phyloP scores from a whole-genome alignment of 2,329 filamentous ascomycete genomes.

The Aspergillus tamarii region DNA sequence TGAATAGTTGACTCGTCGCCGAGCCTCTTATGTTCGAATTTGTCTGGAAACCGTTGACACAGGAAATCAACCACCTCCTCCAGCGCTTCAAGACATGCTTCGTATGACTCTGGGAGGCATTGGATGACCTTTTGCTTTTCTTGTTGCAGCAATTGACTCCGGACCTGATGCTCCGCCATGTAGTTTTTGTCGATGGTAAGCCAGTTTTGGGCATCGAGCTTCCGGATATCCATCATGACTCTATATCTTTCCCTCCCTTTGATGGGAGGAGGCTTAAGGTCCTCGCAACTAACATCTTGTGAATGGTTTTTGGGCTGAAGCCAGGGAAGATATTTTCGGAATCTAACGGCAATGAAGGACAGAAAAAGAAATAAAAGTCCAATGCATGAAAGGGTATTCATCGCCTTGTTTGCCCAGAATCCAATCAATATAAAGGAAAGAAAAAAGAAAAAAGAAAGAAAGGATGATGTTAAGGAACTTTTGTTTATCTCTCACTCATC shows the following conservation, averaged over 20 bases:
- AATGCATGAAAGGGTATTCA: constrained; percentile 37
- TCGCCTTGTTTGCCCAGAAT: constrained; percentile 28
- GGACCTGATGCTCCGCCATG: constrained; percentile 47
- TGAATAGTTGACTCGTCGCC: constrained; percentile 36
- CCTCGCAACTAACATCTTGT: constrained; percentile 23
- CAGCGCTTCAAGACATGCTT: constrained; percentile 53
- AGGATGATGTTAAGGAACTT: constrained; percentile 17
- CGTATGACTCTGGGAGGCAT: constrained; percentile 47
- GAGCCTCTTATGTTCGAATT: constrained; percentile 41
- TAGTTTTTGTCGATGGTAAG: constrained; percentile 53
- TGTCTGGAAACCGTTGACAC: constrained; percentile 45
- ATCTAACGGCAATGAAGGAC: constrained; percentile 31
- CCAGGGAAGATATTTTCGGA: constrained; percentile 23
- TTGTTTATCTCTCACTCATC: constrained; percentile 17
- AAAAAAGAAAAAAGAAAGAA: constrained; percentile 11
- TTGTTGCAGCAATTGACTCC: constrained; percentile 44
- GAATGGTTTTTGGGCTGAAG: constrained; percentile 13
- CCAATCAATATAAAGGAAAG: constrained; percentile 11
- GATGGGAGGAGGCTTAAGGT: constrained; percentile 42
- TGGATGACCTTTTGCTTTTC: constrained; percentile 49
- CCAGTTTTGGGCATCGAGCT: constrained; percentile 52
- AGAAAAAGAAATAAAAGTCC: constrained; percentile 34
- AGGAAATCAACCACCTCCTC: constrained; percentile 51
- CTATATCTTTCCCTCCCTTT: constrained; percentile 43
- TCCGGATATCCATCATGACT: constrained; percentile 53